These are phyloP conservation scores for Triglochin maritima DNA, from an alignment of 106 monocot genomes.

Conservation along the genomic window DNA sequence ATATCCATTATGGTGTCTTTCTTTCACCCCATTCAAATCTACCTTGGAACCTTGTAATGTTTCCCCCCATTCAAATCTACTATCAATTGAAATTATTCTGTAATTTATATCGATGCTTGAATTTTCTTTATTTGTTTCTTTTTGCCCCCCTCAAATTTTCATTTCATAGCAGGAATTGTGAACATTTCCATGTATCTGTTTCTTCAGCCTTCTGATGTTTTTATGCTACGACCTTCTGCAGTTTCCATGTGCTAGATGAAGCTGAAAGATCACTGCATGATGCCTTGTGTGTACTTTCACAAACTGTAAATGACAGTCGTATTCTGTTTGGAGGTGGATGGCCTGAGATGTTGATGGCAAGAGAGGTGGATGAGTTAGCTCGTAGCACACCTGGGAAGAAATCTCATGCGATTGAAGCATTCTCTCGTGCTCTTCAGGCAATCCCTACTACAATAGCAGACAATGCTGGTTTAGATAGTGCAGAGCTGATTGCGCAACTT, in stretches of 20 bases:
- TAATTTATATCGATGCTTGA: too few relatives aligned
- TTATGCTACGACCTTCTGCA: slow-evolving; percentile 9
- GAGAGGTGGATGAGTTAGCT: slow-evolving; percentile 83
- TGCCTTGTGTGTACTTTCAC: slow-evolving; percentile 89
- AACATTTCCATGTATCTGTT: slow-evolving; percentile 1
- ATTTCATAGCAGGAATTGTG: background rate
- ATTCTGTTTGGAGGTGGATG: slow-evolving; percentile 92
- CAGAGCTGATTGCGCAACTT: slow-evolving; percentile 86
- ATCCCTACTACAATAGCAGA: slow-evolving; percentile 92
- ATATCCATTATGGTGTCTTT: too few relatives aligned
- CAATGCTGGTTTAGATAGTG: slow-evolving; percentile 93
- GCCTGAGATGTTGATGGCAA: slow-evolving; percentile 97
- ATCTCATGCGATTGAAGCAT: slow-evolving; percentile 93
- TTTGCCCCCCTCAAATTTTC: too few relatives aligned
- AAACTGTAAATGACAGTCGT: slow-evolving; percentile 84
- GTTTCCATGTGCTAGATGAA: slow-evolving; percentile 90
- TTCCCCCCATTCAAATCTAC: too few relatives aligned
- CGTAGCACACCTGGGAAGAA: slow-evolving; percentile 85
- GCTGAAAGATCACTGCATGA: slow-evolving; percentile 96
- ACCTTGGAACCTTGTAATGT: too few relatives aligned
- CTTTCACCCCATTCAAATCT: too few relatives aligned
- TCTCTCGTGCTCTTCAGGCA: slow-evolving; percentile 68
- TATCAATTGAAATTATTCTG: too few relatives aligned
- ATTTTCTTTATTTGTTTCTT: too few relatives aligned
- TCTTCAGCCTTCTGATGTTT: background rate